These are phyloP conservation scores for Arachnomyces sp. DNA, from an alignment of 2,329 filamentous ascomycete species.

Conservation along the genomic window DNA sequence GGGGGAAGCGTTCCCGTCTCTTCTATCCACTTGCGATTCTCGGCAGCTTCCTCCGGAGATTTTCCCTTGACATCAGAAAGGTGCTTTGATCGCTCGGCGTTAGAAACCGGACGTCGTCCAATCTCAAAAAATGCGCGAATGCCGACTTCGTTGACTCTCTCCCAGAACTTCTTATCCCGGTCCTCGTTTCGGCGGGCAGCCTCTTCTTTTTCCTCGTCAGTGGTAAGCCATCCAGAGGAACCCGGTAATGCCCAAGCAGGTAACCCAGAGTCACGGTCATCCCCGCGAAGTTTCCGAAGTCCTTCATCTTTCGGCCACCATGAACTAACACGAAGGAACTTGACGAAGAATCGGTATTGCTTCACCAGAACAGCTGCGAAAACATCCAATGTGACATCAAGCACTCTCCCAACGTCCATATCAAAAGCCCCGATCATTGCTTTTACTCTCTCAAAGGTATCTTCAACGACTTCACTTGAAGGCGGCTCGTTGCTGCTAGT, in stretches of 20 bases:
- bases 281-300: constrained; percentile 27
- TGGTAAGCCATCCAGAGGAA: constrained; percentile 55
- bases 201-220: constrained; percentile 60
- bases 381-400: constrained; percentile 91
- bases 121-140: constrained; percentile 85
- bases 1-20: constrained; percentile 76
- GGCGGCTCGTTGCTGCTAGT: constrained; percentile 68
- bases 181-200: constrained; percentile 50
- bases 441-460: constrained; percentile 86
- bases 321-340: constrained; percentile 80
- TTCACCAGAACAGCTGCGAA: constrained; percentile 91
- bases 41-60: constrained; percentile 42
- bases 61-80: constrained; percentile 32
- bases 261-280: constrained; percentile 51
- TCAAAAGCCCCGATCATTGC: constrained; percentile 95
- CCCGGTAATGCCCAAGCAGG: constrained; percentile 78
- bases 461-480: constrained; percentile 67
- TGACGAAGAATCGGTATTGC: constrained; percentile 89
- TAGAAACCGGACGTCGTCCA: constrained; percentile 61
- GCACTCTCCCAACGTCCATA: constrained; percentile 84
- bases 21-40: constrained; percentile 67
- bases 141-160: constrained; percentile 65
- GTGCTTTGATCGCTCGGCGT: constrained; percentile 47
- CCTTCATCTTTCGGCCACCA: constrained; percentile 81
- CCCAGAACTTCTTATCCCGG: constrained; percentile 75